These are phyloP conservation scores for Pseudevernia furfuracea DNA, from an alignment of 495 filamentous ascomycete species.

Conservation along the genomic window DNA sequence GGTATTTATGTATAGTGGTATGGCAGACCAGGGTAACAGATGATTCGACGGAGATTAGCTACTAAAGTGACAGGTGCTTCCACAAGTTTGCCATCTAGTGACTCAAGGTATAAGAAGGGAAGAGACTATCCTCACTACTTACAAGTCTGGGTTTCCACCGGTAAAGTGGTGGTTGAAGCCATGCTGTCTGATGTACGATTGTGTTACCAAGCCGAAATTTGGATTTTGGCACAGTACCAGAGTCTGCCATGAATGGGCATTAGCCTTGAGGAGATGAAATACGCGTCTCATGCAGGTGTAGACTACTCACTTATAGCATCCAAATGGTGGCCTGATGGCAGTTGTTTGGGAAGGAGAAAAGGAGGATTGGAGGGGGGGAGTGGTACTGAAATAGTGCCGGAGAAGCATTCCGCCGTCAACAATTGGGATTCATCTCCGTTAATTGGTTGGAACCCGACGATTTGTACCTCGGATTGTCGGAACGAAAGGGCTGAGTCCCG, in stretches of 20 bases:
- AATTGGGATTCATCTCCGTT: neutral
- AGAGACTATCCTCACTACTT: neutral
- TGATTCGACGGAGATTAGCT: neutral
- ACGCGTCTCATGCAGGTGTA: neutral
- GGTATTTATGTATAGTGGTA: neutral
- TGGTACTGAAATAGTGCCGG: neutral
- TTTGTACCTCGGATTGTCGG: neutral
- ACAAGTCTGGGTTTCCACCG: neutral
- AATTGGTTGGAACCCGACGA: neutral
- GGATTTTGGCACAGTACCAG: neutral
- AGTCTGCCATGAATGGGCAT: neutral
- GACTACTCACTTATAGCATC: neutral
- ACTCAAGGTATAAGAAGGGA: neutral
- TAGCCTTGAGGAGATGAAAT: neutral
- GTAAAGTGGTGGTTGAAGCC: neutral
- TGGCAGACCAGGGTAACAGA: neutral
- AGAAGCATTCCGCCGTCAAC: slow-evolving; percentile 1
- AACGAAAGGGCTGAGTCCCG: neutral
- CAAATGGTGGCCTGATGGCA: no score
- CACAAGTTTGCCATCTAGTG: neutral
- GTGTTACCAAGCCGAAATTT: neutral
- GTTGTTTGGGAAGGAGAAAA: neutral
- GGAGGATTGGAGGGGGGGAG: neutral
- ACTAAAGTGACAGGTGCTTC: neutral
- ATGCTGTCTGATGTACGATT: neutral